phyloP scores from a whole-genome alignment of 345 rosid species.

The Eucalyptus regnans region DNA sequence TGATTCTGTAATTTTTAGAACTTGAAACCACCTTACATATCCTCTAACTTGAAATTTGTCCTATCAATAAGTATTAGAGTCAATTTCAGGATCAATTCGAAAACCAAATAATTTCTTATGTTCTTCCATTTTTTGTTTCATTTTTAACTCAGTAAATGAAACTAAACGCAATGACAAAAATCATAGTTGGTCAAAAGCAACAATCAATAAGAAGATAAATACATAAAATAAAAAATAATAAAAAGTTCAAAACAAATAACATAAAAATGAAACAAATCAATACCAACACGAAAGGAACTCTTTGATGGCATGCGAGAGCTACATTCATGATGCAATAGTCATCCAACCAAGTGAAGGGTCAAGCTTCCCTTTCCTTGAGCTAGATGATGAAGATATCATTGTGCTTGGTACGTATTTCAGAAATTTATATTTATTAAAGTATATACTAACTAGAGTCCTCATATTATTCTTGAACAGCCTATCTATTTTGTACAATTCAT shows the following conservation, averaged over 20 bases:
- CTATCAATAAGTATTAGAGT: no score
- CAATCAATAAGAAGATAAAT: background rate
- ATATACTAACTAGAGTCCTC: background rate
- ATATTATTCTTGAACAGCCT: background rate
- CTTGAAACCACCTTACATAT: no score
- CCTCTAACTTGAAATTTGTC: no score
- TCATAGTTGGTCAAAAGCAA: background rate
- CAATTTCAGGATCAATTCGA: no score
- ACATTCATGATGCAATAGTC: constrained; percentile 25
- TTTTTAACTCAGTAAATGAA: background rate
- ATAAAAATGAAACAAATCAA: no score
- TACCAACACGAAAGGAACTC: constrained; percentile 16
- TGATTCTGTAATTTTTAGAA: no score
- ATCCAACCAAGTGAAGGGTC: background rate
- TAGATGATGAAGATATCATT: constrained; percentile 14
- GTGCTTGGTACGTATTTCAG: background rate
- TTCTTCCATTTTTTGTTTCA: no score
- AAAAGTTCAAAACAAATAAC: no score
- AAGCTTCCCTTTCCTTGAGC: constrained; percentile 6
- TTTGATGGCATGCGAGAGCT: constrained; percentile 38
- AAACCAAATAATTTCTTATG: background rate
- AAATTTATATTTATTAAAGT: background rate
- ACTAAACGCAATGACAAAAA: no score
- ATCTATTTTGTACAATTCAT: background rate
- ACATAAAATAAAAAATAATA: background rate